Base-by-base conservation (phyloP, 164 flowering plant genomes). In the Santalum album region DNA sequence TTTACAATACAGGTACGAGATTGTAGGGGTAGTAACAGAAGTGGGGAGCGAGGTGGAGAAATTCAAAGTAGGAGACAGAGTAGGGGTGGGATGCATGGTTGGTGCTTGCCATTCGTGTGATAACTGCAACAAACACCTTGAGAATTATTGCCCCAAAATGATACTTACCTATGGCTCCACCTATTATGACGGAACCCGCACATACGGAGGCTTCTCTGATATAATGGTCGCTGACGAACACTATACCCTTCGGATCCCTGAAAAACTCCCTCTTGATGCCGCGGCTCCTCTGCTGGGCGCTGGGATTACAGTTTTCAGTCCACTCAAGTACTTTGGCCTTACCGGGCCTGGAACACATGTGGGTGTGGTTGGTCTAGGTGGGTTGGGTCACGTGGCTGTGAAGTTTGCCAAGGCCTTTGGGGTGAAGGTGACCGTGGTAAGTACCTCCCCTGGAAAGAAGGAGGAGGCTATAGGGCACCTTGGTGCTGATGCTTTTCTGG, bases 61-160 rank as follows among this genome's bases (percentile, higher is more conserved):
- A 20, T 56, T 39, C 55, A 26, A 43, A n/a, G 50, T 62, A 14
- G 66, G 66, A 7, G 66, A 62, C 25, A 21, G 24, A 9, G 66
- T 62, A 2, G 66, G 66, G 1, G 60, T 49, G 24, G 66, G 66
- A n/a, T 25, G 25, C 49, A 7, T 40, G 23, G 55, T 49, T 29
- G 49, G 56, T 18, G 7, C 51, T 12, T 49, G 51, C 32, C 51
- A 23, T 12, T 46, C 50, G 5, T 46, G 50, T 46, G 50, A 19
- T 11, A 46, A 16, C 23, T 46, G 50, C 25, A 46, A 46, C 10
- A 15, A 46, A 21, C 14, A 46, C 22, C 50, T n/a, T 6, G 50
- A 46, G 16, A 46, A 46, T 46, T 23, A 46, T 22, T 46, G 50
- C 50, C 25, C 25, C 50, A 46, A 46, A 22, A 16, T 19, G 21